Conservation (phyloP, 2,329 filamentous ascomycete species). For the Colletotrichum spaethianum region DNA sequence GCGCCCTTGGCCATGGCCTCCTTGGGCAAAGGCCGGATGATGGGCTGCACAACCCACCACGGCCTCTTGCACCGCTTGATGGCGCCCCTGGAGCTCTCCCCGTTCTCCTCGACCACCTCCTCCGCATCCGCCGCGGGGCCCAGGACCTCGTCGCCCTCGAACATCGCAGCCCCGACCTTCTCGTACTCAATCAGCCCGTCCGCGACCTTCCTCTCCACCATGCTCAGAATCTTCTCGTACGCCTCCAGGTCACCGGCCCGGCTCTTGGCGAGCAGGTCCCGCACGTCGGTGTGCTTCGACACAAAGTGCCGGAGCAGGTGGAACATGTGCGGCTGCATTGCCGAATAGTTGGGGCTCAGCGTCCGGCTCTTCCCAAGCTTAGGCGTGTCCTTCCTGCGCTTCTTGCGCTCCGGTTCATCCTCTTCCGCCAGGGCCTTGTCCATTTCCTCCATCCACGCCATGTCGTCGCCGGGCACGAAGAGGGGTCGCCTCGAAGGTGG, state of each 20-base stretch:
- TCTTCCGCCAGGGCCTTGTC: conserved; percentile 48
- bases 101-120: conserved; percentile 54
- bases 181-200: conserved; percentile 79
- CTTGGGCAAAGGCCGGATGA: conserved; percentile 86
- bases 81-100: conserved; percentile 75
- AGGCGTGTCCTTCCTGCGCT: conserved; percentile 58
- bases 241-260: conserved; percentile 79
- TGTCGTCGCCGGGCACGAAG: conserved; percentile 76
- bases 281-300: conserved; percentile 82
- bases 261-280: conserved; percentile 83
- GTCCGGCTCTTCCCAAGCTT: conserved; percentile 52
- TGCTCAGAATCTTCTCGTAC: conserved; percentile 81
- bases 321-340: conserved; percentile 94
- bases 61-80: conserved; percentile 83
- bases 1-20: conserved; percentile 89
- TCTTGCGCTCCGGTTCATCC: conserved; percentile 67
- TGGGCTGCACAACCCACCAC: conserved; percentile 92
- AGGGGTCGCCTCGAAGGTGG: conserved; percentile 79
- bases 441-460: conserved; percentile 59
- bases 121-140: conserved; percentile 43
- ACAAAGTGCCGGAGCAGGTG: conserved; percentile 90
- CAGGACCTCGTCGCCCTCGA: conserved; percentile 56
- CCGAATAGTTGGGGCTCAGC: conserved; percentile 81
- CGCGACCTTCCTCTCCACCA: conserved; percentile 83
- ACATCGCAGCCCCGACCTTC: conserved; percentile 63